Percentiles rank a stretch among this genome's conserved stretches.
Conservation (phyloP, 208 protist genomes). For the Crithidia sp. region DNA sequence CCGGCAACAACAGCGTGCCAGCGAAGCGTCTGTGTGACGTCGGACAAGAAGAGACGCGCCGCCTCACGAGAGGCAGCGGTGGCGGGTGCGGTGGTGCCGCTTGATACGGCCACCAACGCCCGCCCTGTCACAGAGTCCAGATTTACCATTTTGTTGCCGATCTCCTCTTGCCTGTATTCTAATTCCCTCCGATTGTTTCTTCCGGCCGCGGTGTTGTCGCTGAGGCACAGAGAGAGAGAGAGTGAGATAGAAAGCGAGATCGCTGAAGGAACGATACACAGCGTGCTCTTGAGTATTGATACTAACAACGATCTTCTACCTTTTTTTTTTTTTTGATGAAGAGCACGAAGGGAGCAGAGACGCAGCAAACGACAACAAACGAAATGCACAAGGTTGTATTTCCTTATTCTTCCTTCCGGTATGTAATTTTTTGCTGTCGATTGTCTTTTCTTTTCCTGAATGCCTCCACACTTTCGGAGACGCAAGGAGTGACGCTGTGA, state of each 20-base stretch:
- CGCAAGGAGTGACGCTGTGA: too few species aligned
- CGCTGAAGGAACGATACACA: too few species aligned
- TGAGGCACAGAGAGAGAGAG: too few species aligned
- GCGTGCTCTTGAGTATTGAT: background rate
- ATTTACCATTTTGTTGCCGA: background rate
- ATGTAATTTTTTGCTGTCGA: too few species aligned
- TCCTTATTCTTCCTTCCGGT: too few species aligned
- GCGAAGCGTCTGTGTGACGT: conserved; percentile 32
- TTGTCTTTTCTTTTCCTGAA: too few species aligned
- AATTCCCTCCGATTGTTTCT: too few species aligned
- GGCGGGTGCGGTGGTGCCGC: conserved; percentile 8
- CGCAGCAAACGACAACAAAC: conserved; percentile 1
- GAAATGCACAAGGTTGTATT: conserved; percentile 2
- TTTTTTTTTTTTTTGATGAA: background rate
- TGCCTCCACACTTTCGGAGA: too few species aligned
- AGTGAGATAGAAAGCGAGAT: too few species aligned
- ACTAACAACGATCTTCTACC: background rate
- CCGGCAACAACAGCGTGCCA: conserved; percentile 42
- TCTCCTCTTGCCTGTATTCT: too few species aligned
- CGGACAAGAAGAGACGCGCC: conserved; percentile 17
- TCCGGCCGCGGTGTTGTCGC: too few species aligned
- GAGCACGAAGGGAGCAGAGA: background rate
- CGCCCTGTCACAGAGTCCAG: background rate
- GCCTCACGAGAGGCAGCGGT: conserved; percentile 6
- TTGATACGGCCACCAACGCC: background rate